Conservation (phyloP, 1,139 yeast species). For the Suhomyces kunorum region DNA sequence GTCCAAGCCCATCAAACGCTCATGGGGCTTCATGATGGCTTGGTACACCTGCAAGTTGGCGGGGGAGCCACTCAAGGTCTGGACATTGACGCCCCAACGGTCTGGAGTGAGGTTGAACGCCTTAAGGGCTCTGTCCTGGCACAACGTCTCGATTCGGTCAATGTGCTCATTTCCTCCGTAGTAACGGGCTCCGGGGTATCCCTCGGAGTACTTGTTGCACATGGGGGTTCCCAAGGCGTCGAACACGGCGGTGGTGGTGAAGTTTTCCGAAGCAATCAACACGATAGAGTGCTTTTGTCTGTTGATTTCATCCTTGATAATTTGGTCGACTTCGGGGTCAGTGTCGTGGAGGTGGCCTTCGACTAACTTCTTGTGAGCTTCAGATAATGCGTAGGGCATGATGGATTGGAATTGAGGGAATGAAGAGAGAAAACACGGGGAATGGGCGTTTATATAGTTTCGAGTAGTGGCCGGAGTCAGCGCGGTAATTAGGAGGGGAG, state of each 20-base stretch:
- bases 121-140: slow-evolving; percentile 89
- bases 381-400: slow-evolving; percentile 64
- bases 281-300: slow-evolving; percentile 96
- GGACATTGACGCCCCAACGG: slow-evolving; percentile 98
- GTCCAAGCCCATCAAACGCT: slow-evolving; percentile 94
- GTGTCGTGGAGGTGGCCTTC: slow-evolving; percentile 70
- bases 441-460: slow-evolving; percentile 8
- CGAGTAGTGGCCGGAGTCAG: slow-evolving; percentile 11
- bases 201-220: slow-evolving; percentile 88
- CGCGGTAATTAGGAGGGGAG: slow-evolving; percentile 10
- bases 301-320: slow-evolving; percentile 82
- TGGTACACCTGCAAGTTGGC: slow-evolving; percentile 96
- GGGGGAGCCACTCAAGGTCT: slow-evolving; percentile 94
- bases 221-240: slow-evolving; percentile 97
- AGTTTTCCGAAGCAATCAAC: slow-evolving; percentile 94
- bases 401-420: slow-evolving; percentile 2
- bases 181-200: slow-evolving; percentile 87
- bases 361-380: slow-evolving; percentile 64
- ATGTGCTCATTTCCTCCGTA: slow-evolving; percentile 93
- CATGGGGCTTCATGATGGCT: slow-evolving; percentile 92
- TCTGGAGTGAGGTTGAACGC: slow-evolving; percentile 81
- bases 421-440: not conserved
- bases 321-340: slow-evolving; percentile 81
- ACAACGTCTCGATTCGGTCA: slow-evolving; percentile 86
- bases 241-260: slow-evolving; percentile 94